Conservation (phyloP, 768 basidiomycete genomes). For the Russula abietina region DNA sequence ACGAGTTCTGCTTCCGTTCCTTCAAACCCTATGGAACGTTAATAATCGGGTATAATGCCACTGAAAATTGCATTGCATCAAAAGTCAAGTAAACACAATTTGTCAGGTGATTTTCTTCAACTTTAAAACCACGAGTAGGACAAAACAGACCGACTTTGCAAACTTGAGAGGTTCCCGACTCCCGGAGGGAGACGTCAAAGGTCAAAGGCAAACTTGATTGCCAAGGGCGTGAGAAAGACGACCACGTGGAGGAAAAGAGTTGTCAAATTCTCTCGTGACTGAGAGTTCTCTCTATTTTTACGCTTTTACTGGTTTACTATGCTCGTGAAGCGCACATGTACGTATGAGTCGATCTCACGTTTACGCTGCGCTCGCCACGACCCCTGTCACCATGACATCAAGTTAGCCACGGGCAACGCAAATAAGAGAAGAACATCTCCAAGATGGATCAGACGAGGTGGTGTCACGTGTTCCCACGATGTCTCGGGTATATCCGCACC, state of each 20-base stretch:
- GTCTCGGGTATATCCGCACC: neutral
- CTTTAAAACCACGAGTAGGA: neutral
- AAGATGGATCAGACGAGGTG: no score
- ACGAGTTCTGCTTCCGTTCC: conserved; percentile 18
- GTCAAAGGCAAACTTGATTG: no score
- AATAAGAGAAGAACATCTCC: neutral
- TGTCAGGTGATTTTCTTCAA: neutral
- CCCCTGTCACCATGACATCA: conserved; percentile 4
- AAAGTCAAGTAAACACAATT: conserved; percentile 1
- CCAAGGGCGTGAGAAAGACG: neutral
- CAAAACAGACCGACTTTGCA: neutral
- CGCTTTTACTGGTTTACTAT: neutral
- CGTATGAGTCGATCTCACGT: neutral
- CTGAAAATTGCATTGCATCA: conserved; percentile 4
- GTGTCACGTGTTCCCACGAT: conserved; percentile 1
- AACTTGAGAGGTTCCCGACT: neutral
- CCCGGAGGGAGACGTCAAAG: neutral
- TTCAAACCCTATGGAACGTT: conserved; percentile 3
- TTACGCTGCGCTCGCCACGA: neutral
- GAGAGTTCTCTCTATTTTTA: neutral
- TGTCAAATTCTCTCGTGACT: neutral
- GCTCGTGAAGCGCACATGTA: neutral
- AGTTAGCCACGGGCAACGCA: neutral
- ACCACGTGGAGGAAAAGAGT: neutral
- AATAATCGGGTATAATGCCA: neutral